Conservation (phyloP, 2,329 filamentous ascomycete genomes). For the Microdochium nivale region DNA sequence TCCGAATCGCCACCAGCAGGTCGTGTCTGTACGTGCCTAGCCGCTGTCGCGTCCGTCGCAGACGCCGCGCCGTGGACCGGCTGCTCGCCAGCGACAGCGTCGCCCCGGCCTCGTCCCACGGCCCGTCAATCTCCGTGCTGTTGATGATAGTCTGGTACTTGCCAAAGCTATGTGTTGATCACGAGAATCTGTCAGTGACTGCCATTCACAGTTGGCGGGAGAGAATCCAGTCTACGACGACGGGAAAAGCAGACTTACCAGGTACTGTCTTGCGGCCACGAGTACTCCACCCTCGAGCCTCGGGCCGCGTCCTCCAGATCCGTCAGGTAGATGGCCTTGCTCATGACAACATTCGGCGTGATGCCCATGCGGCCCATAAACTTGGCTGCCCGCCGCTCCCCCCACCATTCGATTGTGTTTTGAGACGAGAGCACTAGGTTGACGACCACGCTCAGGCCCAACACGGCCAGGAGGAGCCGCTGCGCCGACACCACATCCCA, state of each 20-base stretch:
- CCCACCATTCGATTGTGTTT: constrained; percentile 73
- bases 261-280: constrained; percentile 37
- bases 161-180: constrained; percentile 36
- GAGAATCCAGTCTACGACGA: background rate
- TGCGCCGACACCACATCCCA: constrained; percentile 66
- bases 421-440: constrained; percentile 71
- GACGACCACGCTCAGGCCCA: constrained; percentile 59
- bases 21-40: constrained; percentile 83
- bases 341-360: constrained; percentile 70
- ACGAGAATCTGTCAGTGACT: background rate
- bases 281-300: constrained; percentile 22
- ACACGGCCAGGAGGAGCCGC: constrained; percentile 60
- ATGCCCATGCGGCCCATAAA: constrained; percentile 82
- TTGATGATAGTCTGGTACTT: constrained; percentile 54
- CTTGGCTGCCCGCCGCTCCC: constrained; percentile 66
- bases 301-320: constrained; percentile 63
- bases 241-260: constrained; percentile 29
- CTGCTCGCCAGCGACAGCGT: constrained; percentile 37
- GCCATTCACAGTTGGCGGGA: background rate
- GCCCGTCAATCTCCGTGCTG: constrained; percentile 46
- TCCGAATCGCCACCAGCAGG: constrained; percentile 78
- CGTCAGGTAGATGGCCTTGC: constrained; percentile 71
- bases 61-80: constrained; percentile 49
- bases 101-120: constrained; percentile 43
- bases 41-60: constrained; percentile 73